phyloP scores from a whole-genome alignment of 768 basidiomycete genomes.

The Guyanaporus albipodus region DNA sequence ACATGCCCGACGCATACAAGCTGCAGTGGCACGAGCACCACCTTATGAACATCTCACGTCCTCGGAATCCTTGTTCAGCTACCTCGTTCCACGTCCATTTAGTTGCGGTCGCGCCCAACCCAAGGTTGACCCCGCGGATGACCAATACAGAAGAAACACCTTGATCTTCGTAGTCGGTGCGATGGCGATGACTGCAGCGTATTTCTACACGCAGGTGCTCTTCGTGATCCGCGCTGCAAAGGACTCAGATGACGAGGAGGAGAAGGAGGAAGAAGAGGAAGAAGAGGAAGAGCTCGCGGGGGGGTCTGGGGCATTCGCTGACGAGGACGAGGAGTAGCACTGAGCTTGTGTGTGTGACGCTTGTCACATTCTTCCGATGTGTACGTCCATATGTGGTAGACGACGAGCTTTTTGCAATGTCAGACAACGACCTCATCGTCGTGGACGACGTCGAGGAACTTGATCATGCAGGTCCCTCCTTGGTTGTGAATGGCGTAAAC shows the following conservation, averaged over 20 bases:
- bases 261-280: slow-evolving; percentile 3
- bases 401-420: slow-evolving; percentile 21
- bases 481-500: slow-evolving; percentile 25
- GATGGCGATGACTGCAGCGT: slow-evolving; percentile 41
- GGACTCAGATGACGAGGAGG: not conserved
- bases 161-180: slow-evolving; percentile 52
- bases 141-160: slow-evolving; percentile 44
- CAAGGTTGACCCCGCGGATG: slow-evolving; percentile 38
- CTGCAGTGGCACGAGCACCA: slow-evolving; percentile 29
- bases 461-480: slow-evolving; percentile 37
- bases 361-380: slow-evolving; percentile 8
- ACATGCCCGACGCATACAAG: slow-evolving; percentile 53
- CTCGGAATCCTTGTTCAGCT: slow-evolving; percentile 29
- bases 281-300: slow-evolving; percentile 11
- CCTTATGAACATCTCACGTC: slow-evolving; percentile 17
- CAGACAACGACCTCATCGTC: slow-evolving; percentile 62
- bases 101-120: slow-evolving; percentile 9
- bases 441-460: slow-evolving; percentile 54
- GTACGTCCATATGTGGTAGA: not conserved
- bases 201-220: slow-evolving; percentile 20
- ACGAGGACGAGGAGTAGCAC: slow-evolving; percentile 15
- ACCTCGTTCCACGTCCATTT: slow-evolving; percentile 37
- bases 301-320: slow-evolving; percentile 1
- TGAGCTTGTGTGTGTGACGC: not conserved
- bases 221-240: not conserved